Evolutionary conservation across 2,329 filamentous ascomycete genomes (phyloP).

Genomic region (Seiridium cupressi): DNA sequence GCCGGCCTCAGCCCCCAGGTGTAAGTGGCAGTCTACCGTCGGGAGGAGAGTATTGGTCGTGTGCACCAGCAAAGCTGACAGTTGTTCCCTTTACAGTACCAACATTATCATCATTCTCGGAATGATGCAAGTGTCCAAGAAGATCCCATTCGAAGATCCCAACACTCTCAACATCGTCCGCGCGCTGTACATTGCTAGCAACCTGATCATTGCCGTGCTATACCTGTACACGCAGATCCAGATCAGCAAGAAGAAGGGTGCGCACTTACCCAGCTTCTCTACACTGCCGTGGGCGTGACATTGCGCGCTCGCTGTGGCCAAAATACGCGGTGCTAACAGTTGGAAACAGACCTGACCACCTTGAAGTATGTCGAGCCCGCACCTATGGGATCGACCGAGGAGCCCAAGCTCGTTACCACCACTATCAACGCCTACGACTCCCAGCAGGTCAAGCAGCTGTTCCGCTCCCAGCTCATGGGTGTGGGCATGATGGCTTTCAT

Average conservation of each 20-base stretch:
- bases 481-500: constrained; percentile 98
- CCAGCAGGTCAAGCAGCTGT: constrained; percentile 77
- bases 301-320: too few relatives aligned
- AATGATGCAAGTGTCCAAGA: constrained; percentile 98
- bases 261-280: too few relatives aligned
- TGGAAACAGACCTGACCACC: constrained; percentile 77
- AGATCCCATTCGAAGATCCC: constrained; percentile 88
- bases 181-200: constrained; percentile 55
- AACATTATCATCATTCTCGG: constrained; percentile 93
- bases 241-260: constrained; percentile 98
- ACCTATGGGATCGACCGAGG: constrained; percentile 88
- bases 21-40: constrained; percentile 38
- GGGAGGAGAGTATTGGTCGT: background rate
- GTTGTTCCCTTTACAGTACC: constrained; percentile 54
- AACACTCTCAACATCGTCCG: constrained; percentile 56
- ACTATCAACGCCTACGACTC: constrained; percentile 95
- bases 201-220: constrained; percentile 79
- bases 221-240: constrained; percentile 82
- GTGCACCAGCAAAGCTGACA: constrained; percentile 20
- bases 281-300: too few relatives aligned
- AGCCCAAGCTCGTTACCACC: constrained; percentile 94
- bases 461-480: constrained; percentile 93
- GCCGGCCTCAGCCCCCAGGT: constrained; percentile 58
- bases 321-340: too few relatives aligned
- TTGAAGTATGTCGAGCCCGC: constrained; percentile 98